A percentile compares a stretch with the other conserved stretches of the same genome.
Conservation (phyloP, 1,284 basidiomycete species). For the Pascua guehoae region DNA sequence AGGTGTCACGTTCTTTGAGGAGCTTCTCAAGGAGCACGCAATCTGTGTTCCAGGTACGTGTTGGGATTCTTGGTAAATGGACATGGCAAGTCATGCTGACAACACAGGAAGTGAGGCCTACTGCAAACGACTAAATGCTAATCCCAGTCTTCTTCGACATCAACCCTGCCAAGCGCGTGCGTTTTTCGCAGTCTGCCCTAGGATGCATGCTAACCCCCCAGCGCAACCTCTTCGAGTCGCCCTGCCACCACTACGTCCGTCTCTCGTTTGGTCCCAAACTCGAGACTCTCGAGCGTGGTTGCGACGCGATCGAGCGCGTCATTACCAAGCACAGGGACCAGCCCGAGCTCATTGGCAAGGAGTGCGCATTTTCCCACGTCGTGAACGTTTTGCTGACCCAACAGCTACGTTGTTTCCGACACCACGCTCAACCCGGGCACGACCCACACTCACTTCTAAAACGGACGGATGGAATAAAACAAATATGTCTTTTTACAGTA, state of each 20-base stretch:
- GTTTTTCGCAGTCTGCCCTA: constrained; percentile 38
- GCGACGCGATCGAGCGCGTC: constrained; percentile 80
- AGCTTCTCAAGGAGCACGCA: constrained; percentile 65
- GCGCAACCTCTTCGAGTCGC: constrained; percentile 76
- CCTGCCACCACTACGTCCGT: constrained; percentile 83
- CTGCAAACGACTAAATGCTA: no score
- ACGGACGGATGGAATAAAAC: no score
- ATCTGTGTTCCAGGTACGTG: constrained; percentile 49
- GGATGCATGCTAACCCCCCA: constrained; percentile 43
- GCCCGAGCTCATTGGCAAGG: constrained; percentile 1
- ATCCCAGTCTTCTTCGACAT: constrained; percentile 73
- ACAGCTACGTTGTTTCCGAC: no score
- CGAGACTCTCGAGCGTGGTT: constrained; percentile 74
- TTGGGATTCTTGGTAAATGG: no score
- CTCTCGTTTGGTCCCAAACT: constrained; percentile 83
- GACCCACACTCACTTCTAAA: no score
- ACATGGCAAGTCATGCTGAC: no score
- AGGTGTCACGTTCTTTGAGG: constrained; percentile 91
- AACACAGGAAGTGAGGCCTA: no score
- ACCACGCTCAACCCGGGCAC: no score
- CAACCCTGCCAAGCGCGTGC: constrained; percentile 64
- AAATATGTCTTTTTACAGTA: no score
- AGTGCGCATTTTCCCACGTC: background rate
- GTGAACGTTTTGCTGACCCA: no score
- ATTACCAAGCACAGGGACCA: constrained; percentile 49